phyloP scores from a whole-genome alignment of 1,139 yeast genomes.

The Sugiyamaella paludigena region DNA sequence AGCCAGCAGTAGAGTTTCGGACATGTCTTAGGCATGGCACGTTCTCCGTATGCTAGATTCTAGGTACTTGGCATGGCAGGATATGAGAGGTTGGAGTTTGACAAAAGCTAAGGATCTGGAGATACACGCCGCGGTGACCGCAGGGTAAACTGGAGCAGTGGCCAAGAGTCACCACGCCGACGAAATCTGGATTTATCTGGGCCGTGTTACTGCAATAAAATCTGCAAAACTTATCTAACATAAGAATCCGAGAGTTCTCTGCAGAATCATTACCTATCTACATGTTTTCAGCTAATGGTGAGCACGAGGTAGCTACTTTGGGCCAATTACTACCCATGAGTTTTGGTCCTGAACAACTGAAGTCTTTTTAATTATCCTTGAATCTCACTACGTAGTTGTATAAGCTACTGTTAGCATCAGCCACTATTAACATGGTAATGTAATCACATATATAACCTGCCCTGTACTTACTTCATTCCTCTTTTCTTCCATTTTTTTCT shows the following conservation, averaged over 20 bases:
- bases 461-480: constrained; percentile 32
- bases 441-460: not conserved
- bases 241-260: constrained; percentile 65
- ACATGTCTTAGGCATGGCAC: too few relatives aligned
- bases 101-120: too few relatives aligned
- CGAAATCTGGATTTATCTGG: too few relatives aligned
- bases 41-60: too few relatives aligned
- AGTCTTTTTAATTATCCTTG: constrained; percentile 17
- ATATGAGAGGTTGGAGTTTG: too few relatives aligned
- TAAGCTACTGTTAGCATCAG: constrained; percentile 20
- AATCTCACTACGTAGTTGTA: constrained; percentile 28
- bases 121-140: too few relatives aligned
- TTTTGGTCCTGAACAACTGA: constrained; percentile 78
- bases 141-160: too few relatives aligned
- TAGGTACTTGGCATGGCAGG: too few relatives aligned
- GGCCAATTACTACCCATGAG: constrained; percentile 72
- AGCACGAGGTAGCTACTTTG: constrained; percentile 44
- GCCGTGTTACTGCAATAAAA: too few relatives aligned
- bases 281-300: constrained; percentile 31
- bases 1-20: too few relatives aligned
- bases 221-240: constrained; percentile 1
- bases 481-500: constrained; percentile 35
- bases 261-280: constrained; percentile 33
- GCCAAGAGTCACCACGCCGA: too few relatives aligned
- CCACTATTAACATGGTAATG: not conserved